Evolutionary conservation across 345 rosid genomes (phyloP), one percentile per base, ranked within the genome.

Genomic region (Sisymbrium irio): DNA sequence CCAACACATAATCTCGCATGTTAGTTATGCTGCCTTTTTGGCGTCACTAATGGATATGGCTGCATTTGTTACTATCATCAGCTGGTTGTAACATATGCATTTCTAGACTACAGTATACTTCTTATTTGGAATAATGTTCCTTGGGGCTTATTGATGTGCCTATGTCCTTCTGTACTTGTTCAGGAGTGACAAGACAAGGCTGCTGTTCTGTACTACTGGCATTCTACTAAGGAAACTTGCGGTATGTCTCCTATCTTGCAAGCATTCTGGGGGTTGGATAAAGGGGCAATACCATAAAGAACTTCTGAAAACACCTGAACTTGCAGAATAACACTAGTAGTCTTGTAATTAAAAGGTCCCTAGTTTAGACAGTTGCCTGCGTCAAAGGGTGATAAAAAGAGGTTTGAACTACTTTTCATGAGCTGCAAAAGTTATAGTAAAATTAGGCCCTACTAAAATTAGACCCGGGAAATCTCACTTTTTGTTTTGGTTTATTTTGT

Each of bases 151-250:
- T 3, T 37, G 13, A 10, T 42, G 25, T 22, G 25, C 25, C 25
- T 22, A 42, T 42, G 46, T 42, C 46, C 46, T 42, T 65, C 54
- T 77, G 63, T 75, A 44, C 56, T 68, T 71, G 78, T 69, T 68
- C 83, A 93, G 97, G 97, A 88, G 83, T 82, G 90, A 87, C 46
- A 86, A 79, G 76, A 93, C 97, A 77, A 93, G 86, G 77, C 96
- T 93, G 74, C 89, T 90, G 17, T 93, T 90, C 76, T 93, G 97
- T 76, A 90, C 98, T 22, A 93, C 97, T 2, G 98, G 98, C 62
- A 93, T 85, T 80, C 90, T 93, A 72, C 65, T 93, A 75, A 89
- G 98, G 80, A 90, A 80, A 78, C 86, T 93, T 45, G 86, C 79
- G 77, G 98, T 93, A 90, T 3, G 83, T 33, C 75, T 41, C 27